Evolutionary conservation across 805 yeast species (phyloP), one percentile per base, ranked within the genome.

Genomic region (Saccharomyces kudriavzevii): DNA sequence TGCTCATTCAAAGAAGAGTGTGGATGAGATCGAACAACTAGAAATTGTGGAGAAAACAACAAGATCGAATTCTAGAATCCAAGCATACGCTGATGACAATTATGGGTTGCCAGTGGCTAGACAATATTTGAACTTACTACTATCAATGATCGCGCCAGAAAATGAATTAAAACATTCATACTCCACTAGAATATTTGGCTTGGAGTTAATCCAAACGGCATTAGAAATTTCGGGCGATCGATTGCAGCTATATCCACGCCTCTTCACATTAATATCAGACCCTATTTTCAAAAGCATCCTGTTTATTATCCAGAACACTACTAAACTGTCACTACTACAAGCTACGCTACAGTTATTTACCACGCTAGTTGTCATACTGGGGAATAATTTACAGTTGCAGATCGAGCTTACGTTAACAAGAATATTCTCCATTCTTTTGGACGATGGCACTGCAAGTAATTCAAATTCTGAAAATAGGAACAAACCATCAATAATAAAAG

Each of bases 131-230:
- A 83, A 84, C 11, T 83, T 89, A 40, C 75, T 92, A 45, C 79
- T 89, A 13, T 85, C 94, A 1, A 81, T 91, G 69, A 76, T 91
- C 31, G 83, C 94, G 10, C 95, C 96, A 0, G 81, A 84, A 35
- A 87, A 89, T 61, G 89, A 86, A 64, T 81, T 81, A 62, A 89
- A 87, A 62, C 94, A 89, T 63, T 87, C 92, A 57, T 97, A 92
- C 67, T 78, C 89, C 27, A 84, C 97, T 0, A 80, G 96, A 53
- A 84, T 88, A 13, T 82, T 92, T 71, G 94, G 96, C 0, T 71
- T 94, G 40, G 79, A 84, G 28, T 77, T 92, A 45, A 75, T 94
- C 45, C 84, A 83, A 52, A 84, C 85, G 0, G 86, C 95, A 0
- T 77, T 94, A 49, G 98, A 94, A 69, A 84, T 88, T 4, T 76